These are phyloP conservation scores for Arabidopsis thaliana DNA, from an alignment of 345 rosid species.

Conservation along the genomic window DNA sequence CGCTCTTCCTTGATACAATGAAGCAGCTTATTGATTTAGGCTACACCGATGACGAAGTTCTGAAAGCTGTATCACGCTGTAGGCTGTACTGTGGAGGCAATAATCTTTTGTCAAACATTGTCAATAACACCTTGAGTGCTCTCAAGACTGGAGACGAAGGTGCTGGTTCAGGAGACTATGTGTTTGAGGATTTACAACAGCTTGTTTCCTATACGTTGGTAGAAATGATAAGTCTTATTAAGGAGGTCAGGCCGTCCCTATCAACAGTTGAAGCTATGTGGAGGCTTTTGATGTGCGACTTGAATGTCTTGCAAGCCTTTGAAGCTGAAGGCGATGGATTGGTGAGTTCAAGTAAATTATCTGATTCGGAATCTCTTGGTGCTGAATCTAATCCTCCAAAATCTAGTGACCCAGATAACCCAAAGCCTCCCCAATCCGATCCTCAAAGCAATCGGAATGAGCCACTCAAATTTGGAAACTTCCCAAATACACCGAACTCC, in stretches of 20 bases:
- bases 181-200: constrained; percentile 55
- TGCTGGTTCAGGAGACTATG: constrained; percentile 44
- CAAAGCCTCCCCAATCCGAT: constrained; percentile 51
- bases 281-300: constrained; percentile 91
- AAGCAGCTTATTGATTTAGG: constrained; percentile 55
- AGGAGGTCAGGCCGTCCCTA: constrained; percentile 84
- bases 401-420: constrained; percentile 50
- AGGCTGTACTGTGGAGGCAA: constrained; percentile 51
- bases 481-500: constrained; percentile 49
- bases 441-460: constrained; percentile 54
- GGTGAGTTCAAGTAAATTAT: constrained; percentile 49
- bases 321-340: constrained; percentile 76
- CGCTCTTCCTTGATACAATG: constrained; percentile 51
- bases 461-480: constrained; percentile 49
- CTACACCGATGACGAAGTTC: constrained; percentile 49
- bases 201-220: constrained; percentile 80
- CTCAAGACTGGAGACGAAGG: constrained; percentile 64
- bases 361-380: constrained; percentile 55
- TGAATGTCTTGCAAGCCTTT: constrained; percentile 98
- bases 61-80: constrained; percentile 51
- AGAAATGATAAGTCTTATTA: constrained; percentile 83
- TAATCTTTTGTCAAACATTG: constrained; percentile 54
- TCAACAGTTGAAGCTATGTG: constrained; percentile 99
- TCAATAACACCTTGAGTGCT: constrained; percentile 65
- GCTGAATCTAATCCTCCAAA: constrained; percentile 58